Evolutionary conservation across 192 early-diverging fungal species (phyloP).

Genomic region (Chytriomyces sp.): DNA sequence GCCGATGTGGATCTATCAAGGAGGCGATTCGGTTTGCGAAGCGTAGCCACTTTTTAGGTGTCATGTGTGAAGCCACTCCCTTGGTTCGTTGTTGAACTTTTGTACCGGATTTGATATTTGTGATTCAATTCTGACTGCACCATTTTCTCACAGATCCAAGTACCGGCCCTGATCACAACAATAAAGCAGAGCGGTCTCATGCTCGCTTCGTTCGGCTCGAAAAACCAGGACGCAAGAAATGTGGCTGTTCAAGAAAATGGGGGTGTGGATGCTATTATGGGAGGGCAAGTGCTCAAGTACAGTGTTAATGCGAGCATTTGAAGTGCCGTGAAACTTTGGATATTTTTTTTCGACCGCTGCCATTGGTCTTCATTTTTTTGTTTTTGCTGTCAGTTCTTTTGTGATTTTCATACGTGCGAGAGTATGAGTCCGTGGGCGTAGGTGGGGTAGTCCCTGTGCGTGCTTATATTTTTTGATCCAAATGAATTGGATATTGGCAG

Average conservation of each 20-base stretch:
- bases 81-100: constrained; percentile 61
- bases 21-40: constrained; percentile 94
- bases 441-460: too few species aligned
- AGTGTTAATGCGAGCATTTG: constrained; percentile 32
- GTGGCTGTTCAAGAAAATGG: constrained; percentile 76
- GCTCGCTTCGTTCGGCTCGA: constrained; percentile 85
- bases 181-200: constrained; percentile 94
- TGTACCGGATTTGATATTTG: constrained; percentile 1
- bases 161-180: constrained; percentile 86
- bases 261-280: constrained; percentile 92
- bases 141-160: constrained; percentile 71
- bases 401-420: too few species aligned
- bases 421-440: too few species aligned
- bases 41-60: constrained; percentile 87
- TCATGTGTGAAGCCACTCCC: constrained; percentile 89
- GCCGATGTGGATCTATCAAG: constrained; percentile 75
- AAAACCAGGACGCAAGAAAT: constrained; percentile 67
- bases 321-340: neutral
- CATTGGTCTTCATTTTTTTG: too few species aligned
- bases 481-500: too few species aligned
- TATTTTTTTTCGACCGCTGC: too few species aligned
- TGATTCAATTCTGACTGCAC: neutral
- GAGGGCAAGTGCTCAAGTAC: constrained; percentile 66
- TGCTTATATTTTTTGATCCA: too few species aligned
- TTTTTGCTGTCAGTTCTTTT: too few species aligned